phyloP scores from a whole-genome alignment of 139 green algal species.

The Chlorella sp. region DNA sequence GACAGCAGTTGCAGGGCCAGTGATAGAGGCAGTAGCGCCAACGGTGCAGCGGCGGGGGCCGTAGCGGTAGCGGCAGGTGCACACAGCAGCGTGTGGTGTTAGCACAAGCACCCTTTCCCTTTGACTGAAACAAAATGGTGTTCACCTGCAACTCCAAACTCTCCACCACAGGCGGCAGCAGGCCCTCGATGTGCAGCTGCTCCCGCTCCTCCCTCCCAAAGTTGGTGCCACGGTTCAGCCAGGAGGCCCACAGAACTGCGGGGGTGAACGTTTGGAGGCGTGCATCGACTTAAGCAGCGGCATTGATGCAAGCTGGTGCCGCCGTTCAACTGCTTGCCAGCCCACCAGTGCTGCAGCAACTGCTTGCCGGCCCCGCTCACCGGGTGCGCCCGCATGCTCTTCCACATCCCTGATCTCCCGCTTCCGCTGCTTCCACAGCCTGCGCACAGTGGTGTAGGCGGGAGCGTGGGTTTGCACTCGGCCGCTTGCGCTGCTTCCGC shows the following conservation, averaged over 20 bases:
- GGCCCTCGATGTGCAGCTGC: slow-evolving; percentile 38
- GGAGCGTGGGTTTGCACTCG: too few relatives aligned
- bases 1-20: too few relatives aligned
- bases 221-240: slow-evolving; percentile 35
- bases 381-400: slow-evolving; percentile 15
- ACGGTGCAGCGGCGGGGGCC: too few relatives aligned
- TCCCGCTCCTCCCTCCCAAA: slow-evolving; percentile 36
- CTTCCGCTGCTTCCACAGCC: slow-evolving; percentile 30
- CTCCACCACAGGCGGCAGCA: slow-evolving; percentile 53
- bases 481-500: too few relatives aligned
- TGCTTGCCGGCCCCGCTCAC: not conserved
- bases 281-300: too few relatives aligned
- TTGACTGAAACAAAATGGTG: too few relatives aligned
- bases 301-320: not conserved
- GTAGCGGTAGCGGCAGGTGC: too few relatives aligned
- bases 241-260: not conserved
- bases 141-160: slow-evolving; percentile 44
- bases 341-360: not conserved
- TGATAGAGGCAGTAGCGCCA: too few relatives aligned
- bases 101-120: too few relatives aligned
- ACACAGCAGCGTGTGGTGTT: too few relatives aligned
- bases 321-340: not conserved
- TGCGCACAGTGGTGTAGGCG: too few relatives aligned
- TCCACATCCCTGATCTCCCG: slow-evolving; percentile 18
- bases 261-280: not conserved